Conservation (phyloP, 352 stramenopile genomes). For the Globisporangium splendens region DNA sequence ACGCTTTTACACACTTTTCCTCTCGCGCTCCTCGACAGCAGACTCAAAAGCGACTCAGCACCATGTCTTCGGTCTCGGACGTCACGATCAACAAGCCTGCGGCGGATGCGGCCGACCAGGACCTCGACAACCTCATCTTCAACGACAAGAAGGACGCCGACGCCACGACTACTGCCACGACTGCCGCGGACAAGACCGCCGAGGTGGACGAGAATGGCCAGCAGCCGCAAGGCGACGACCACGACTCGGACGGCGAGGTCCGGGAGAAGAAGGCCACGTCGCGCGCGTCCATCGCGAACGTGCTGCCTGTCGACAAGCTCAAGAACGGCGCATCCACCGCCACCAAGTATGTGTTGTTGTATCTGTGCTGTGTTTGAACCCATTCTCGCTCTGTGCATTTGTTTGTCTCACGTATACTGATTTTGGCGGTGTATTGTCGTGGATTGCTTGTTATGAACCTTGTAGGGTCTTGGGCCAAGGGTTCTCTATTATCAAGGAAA, state of each 20-base stretch:
- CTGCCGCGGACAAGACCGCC: conserved; percentile 18
- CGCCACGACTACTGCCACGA: conserved; percentile 14
- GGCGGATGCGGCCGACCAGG: conserved; percentile 40
- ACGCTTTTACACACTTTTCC: not conserved
- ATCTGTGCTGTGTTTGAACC: not conserved
- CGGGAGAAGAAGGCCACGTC: conserved; percentile 47
- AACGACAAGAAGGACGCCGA: conserved; percentile 58
- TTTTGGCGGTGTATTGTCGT: no score
- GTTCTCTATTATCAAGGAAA: conserved; percentile 70
- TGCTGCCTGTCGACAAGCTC: conserved; percentile 83
- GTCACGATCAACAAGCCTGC: conserved; percentile 1
- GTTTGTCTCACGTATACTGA: no score
- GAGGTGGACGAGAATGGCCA: conserved; percentile 15
- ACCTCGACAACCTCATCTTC: conserved; percentile 86
- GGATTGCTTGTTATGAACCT: conserved; percentile 1
- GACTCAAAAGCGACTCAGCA: not conserved
- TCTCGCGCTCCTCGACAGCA: not conserved
- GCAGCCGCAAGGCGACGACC: conserved; percentile 24
- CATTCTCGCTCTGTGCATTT: no score
- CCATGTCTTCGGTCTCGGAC: conserved; percentile 4
- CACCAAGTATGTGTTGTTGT: conserved; percentile 47
- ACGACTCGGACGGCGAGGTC: conserved; percentile 41
- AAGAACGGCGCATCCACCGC: conserved; percentile 85
- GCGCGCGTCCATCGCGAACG: conserved; percentile 69
- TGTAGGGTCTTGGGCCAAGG: conserved; percentile 63